These are phyloP conservation scores for Elasticomyces elasticus DNA, from an alignment of 495 filamentous ascomycete genomes.

Conservation along the genomic window DNA sequence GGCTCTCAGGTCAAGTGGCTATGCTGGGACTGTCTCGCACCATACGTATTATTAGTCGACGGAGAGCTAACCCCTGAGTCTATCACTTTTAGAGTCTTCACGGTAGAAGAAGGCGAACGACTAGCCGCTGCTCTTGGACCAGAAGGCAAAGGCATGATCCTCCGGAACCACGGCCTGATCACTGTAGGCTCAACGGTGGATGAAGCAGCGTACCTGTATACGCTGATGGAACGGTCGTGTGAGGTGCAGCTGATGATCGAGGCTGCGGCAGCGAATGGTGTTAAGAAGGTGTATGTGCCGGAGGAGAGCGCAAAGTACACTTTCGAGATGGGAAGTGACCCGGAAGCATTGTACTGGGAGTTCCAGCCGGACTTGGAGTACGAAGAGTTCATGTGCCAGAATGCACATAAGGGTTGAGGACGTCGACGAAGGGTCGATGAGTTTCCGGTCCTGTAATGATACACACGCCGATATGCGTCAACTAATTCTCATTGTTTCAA, in stretches of 20 bases:
- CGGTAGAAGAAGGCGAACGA: slow-evolving; percentile 30
- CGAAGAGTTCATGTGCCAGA: slow-evolving; percentile 26
- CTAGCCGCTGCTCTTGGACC: slow-evolving; percentile 33
- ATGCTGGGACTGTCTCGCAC: no score
- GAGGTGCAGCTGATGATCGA: slow-evolving; percentile 33
- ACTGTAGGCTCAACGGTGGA: slow-evolving; percentile 36
- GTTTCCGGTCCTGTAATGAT: neutral
- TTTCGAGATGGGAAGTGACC: slow-evolving; percentile 31
- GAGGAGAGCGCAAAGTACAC: slow-evolving; percentile 33
- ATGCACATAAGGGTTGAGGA: slow-evolving; percentile 14
- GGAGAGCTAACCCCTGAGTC: no score
- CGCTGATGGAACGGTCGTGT: slow-evolving; percentile 35
- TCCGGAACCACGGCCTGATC: slow-evolving; percentile 34
- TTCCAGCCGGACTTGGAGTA: slow-evolving; percentile 35
- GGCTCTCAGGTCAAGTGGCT: no score
- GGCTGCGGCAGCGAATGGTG: slow-evolving; percentile 32
- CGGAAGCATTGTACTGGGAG: slow-evolving; percentile 33
- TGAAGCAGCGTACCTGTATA: slow-evolving; percentile 33
- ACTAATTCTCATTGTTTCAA: no score
- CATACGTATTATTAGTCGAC: no score
- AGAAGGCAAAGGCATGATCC: slow-evolving; percentile 32
- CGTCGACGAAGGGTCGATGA: neutral
- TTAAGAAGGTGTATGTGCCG: slow-evolving; percentile 29
- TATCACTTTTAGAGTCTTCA: no score
- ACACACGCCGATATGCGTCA: no score